Percentiles rank a stretch among this genome's conserved stretches.
Conservation (phyloP, 331 rosid species). For the Stylosanthes scabra region DNA sequence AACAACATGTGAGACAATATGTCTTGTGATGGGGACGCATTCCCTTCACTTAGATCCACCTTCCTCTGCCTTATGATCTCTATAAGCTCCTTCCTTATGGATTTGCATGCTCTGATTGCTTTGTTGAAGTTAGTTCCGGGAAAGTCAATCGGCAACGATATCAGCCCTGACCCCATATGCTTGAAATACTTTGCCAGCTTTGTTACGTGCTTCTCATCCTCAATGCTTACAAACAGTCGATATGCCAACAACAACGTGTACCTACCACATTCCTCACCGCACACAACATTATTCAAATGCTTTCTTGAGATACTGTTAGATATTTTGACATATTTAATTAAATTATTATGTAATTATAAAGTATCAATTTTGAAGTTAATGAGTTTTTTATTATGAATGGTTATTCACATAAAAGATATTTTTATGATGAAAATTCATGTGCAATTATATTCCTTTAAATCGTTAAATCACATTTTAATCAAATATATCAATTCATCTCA, state of each 20-base stretch:
- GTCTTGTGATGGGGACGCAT: conserved; percentile 53
- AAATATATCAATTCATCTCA: too few species aligned
- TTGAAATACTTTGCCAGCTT: conserved; percentile 50
- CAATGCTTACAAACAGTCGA: conserved; percentile 59
- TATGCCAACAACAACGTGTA: conserved; percentile 73
- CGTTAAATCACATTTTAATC: too few species aligned
- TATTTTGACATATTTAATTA: too few species aligned
- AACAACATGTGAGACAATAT: conserved; percentile 73
- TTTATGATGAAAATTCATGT: too few species aligned
- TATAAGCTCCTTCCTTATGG: conserved; percentile 55
- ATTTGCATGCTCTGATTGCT: conserved; percentile 61
- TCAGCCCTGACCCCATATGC: conserved; percentile 51
- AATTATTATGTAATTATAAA: too few species aligned
- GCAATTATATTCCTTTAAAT: too few species aligned
- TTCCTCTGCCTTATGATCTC: conserved; percentile 61
- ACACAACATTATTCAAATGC: too few species aligned
- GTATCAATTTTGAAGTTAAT: too few species aligned
- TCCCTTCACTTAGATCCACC: conserved; percentile 59
- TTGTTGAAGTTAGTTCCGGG: conserved; percentile 71
- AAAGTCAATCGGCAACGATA: conserved; percentile 70
- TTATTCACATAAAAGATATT: too few species aligned
- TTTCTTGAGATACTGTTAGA: too few species aligned
- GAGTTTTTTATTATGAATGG: too few species aligned
- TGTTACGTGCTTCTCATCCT: conserved; percentile 47
- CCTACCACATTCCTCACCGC: conserved; percentile 26